Percentiles rank a stretch among this genome's conserved stretches.
phyloP scores from a whole-genome alignment of 2,329 filamentous ascomycete genomes.

The Coniosporium tulheliwenetii region DNA sequence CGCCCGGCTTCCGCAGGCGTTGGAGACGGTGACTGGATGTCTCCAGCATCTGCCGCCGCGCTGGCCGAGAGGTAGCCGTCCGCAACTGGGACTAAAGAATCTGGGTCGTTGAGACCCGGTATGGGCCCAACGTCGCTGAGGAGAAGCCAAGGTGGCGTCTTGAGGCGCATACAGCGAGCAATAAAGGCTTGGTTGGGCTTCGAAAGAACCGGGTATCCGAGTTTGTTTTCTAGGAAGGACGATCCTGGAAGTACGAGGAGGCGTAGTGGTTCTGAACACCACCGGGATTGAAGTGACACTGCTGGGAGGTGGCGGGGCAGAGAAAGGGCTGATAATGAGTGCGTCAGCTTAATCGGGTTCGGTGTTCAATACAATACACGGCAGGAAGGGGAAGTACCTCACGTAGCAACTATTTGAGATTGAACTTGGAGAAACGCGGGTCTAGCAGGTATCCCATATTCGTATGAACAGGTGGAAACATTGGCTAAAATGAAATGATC shows the following conservation, averaged over 20 bases:
- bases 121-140: conserved; percentile 42
- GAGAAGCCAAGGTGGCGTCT: conserved; percentile 43
- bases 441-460: too few species aligned
- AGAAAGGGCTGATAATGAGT: conserved; percentile 31
- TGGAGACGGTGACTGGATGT: conserved; percentile 25
- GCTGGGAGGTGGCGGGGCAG: conserved; percentile 44
- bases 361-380: too few species aligned
- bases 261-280: conserved; percentile 48
- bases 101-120: conserved; percentile 28
- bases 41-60: conserved; percentile 20
- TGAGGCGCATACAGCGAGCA: conserved; percentile 39
- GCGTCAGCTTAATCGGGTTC: neutral
- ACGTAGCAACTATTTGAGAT: too few species aligned
- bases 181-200: conserved; percentile 43
- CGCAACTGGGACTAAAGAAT: conserved; percentile 19
- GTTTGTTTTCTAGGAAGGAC: conserved; percentile 41
- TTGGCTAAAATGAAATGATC: neutral
- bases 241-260: conserved; percentile 36
- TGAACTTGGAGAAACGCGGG: too few species aligned
- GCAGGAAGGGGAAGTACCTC: too few species aligned
- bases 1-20: conserved; percentile 52
- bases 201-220: conserved; percentile 42
- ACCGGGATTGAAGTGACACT: conserved; percentile 39
- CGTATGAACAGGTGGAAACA: too few species aligned
- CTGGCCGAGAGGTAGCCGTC: conserved; percentile 23